A percentile compares a stretch with the other conserved stretches of the same genome.
These are phyloP conservation scores for Penicillium lagena DNA, from an alignment of 495 filamentous ascomycete species.

Conservation along the genomic window DNA sequence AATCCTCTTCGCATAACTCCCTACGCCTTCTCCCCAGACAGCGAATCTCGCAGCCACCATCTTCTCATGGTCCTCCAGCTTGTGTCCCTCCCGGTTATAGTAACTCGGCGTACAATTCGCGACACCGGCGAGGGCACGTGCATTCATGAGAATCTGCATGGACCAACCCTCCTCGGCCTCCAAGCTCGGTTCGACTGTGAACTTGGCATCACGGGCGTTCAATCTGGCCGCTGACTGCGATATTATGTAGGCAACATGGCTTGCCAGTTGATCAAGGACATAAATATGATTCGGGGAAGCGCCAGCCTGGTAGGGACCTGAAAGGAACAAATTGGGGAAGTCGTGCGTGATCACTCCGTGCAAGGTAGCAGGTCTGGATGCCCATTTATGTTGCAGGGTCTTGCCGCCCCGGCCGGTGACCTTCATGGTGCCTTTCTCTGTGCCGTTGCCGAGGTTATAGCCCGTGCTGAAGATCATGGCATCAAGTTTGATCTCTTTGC, in stretches of 20 bases:
- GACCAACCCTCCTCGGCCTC: constrained; percentile 43
- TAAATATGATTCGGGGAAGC: constrained; percentile 29
- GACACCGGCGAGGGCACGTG: constrained; percentile 28
- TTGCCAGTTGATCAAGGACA: constrained; percentile 29
- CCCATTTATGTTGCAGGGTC: constrained; percentile 40
- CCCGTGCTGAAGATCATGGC: constrained; percentile 31
- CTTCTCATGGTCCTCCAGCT: neutral
- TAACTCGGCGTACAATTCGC: constrained; percentile 52
- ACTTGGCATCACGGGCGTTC: neutral
- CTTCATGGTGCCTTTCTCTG: constrained; percentile 28
- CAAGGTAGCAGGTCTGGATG: constrained; percentile 27
- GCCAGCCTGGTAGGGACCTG: constrained; percentile 30
- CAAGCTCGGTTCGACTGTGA: constrained; percentile 33
- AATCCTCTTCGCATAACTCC: constrained; percentile 4
- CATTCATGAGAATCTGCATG: constrained; percentile 29
- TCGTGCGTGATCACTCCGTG: constrained; percentile 36
- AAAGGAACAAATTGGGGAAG: constrained; percentile 51
- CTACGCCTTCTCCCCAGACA: constrained; percentile 13
- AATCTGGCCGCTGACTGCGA: constrained; percentile 20
- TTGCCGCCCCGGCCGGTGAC: constrained; percentile 34
- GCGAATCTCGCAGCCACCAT: constrained; percentile 1
- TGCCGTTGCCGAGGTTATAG: constrained; percentile 16
- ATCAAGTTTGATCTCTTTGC: constrained; percentile 28
- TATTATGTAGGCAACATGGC: constrained; percentile 42
- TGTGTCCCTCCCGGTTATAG: constrained; percentile 41